Conservation (phyloP, 768 basidiomycete genomes). For the Ramaria rubella region DNA sequence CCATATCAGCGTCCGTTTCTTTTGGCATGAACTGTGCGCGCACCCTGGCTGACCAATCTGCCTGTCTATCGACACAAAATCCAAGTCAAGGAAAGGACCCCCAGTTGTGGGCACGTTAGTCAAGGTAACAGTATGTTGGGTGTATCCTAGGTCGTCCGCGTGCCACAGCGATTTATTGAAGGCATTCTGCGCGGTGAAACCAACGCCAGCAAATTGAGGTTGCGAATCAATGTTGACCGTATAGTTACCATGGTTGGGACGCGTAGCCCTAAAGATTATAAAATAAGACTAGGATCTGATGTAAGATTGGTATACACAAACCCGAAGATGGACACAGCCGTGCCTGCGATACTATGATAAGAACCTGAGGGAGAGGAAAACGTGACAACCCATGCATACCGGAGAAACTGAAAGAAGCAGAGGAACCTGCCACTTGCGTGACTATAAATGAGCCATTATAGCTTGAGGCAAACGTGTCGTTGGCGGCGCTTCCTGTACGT, state of each 20-base stretch:
- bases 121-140: background rate
- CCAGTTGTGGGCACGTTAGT: background rate
- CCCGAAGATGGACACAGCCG: slow-evolving; percentile 3
- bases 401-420: background rate
- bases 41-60: background rate
- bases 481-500: background rate
- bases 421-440: background rate
- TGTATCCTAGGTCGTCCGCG: background rate
- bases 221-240: slow-evolving; percentile 1
- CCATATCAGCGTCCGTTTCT: background rate
- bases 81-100: background rate
- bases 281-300: background rate
- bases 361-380: background rate
- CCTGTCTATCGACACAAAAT: slow-evolving; percentile 4
- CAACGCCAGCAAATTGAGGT: background rate
- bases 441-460: slow-evolving; percentile 3
- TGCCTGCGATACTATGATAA: background rate
- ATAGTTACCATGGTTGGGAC: slow-evolving; percentile 3
- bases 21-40: background rate
- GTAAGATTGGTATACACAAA: background rate
- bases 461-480: background rate
- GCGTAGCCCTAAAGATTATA: background rate
- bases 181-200: background rate
- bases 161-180: background rate
- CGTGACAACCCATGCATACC: background rate